Percentiles rank a stretch among this genome's conserved stretches.
Evolutionary conservation across 345 rosid species (phyloP).

Genomic region (Eucalyptus curtisii): DNA sequence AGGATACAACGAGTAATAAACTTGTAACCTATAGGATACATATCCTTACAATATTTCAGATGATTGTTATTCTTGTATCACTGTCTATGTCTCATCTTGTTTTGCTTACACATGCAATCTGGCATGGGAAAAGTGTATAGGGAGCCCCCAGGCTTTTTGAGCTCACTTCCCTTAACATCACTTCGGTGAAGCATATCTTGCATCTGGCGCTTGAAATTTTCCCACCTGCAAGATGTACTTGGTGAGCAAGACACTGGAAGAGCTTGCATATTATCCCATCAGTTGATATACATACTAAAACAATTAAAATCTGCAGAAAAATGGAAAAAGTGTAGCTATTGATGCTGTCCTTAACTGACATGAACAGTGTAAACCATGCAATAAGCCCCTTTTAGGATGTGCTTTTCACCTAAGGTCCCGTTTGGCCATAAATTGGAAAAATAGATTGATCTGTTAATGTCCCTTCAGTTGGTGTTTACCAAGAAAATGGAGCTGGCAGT

Average conservation of each 20-base stretch:
- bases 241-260: background rate
- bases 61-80: background rate
- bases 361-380: background rate
- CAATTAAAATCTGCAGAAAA: background rate
- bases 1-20: background rate
- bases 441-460: background rate
- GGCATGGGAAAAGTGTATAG: conserved; percentile 93
- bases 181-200: conserved; percentile 67
- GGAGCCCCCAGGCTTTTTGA: conserved; percentile 55
- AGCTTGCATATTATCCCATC: background rate
- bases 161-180: conserved; percentile 59
- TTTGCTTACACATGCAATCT: conserved; percentile 83
- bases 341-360: background rate
- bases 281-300: background rate
- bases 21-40: background rate
- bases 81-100: background rate
- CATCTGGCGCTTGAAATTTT: conserved; percentile 71
- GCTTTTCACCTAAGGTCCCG: background rate
- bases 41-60: background rate
- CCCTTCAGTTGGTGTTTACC: background rate
- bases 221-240: conserved; percentile 45
- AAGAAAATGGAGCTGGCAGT: background rate
- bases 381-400: background rate
- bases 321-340: background rate
- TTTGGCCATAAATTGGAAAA: background rate